Evolutionary conservation across 176 grass and related monocot species (phyloP).

Genomic region (barley (Hordeum vulgare)): DNA sequence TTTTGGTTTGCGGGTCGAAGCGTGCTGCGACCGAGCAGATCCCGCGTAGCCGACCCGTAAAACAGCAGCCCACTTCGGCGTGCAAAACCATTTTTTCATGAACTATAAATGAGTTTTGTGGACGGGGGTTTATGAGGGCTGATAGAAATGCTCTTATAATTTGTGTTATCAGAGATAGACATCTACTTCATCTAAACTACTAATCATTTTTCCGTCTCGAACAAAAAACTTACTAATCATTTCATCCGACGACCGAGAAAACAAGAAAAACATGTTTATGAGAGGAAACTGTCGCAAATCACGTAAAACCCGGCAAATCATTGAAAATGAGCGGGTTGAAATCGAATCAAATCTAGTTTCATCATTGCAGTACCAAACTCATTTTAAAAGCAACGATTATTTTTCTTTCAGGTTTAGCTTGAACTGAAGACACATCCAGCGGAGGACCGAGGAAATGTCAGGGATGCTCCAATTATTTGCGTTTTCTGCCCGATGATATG

Average conservation of each 20-base stretch:
- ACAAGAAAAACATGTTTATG: background rate
- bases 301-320: background rate
- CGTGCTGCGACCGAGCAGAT: no score
- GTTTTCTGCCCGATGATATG: background rate
- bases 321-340: background rate
- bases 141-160: no score
- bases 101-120: no score
- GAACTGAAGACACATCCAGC: slow-evolving; percentile 21
- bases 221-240: background rate
- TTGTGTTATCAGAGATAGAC: background rate
- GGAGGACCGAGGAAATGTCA: background rate
- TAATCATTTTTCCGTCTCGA: background rate
- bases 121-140: no score
- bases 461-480: background rate
- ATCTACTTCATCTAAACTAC: background rate
- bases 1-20: no score
- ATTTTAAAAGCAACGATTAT: background rate
- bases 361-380: background rate
- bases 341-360: background rate
- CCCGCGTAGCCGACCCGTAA: no score
- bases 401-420: slow-evolving; percentile 44
- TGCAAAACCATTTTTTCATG: no score
- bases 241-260: background rate
- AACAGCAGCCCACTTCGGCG: no score
- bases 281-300: background rate